Percentiles rank a stretch among this genome's conserved stretches.
phyloP scores from a whole-genome alignment of 306 rosid species.

The Abrus precatorius region DNA sequence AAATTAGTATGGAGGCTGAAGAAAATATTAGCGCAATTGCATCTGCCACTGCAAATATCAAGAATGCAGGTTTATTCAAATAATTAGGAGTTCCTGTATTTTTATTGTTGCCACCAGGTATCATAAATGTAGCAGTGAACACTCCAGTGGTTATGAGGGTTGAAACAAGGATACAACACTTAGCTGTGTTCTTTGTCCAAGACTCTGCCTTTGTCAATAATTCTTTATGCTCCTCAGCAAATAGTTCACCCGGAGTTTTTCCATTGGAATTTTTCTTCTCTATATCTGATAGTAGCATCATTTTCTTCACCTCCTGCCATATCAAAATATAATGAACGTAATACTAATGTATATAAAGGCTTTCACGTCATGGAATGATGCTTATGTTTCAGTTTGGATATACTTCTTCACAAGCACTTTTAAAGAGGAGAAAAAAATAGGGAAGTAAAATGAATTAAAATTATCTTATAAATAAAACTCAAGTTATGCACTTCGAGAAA shows the following conservation, averaged over 20 bases:
- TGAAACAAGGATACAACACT: conserved; percentile 55
- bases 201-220: conserved; percentile 53
- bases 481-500: too few species aligned
- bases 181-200: conserved; percentile 64
- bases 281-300: conserved; percentile 37
- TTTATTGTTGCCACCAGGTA: conserved; percentile 54
- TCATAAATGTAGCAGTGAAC: conserved; percentile 53
- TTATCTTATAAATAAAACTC: too few species aligned
- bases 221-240: conserved; percentile 45
- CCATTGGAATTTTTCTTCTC: conserved; percentile 45
- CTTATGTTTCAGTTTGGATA: neutral
- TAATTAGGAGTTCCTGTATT: conserved; percentile 43
- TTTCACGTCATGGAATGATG: neutral
- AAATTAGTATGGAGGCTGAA: conserved; percentile 54
- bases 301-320: conserved; percentile 59
- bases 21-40: conserved; percentile 61
- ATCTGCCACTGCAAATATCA: conserved; percentile 51
- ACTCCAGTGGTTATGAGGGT: conserved; percentile 58
- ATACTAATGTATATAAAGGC: neutral
- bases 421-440: too few species aligned
- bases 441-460: too few species aligned
- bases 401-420: too few species aligned
- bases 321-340: neutral
- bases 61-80: conserved; percentile 39
- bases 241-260: conserved; percentile 53